Evolutionary conservation across 176 grass and related monocot genomes (phyloP).

Genomic region (Coix lacrymajobi): DNA sequence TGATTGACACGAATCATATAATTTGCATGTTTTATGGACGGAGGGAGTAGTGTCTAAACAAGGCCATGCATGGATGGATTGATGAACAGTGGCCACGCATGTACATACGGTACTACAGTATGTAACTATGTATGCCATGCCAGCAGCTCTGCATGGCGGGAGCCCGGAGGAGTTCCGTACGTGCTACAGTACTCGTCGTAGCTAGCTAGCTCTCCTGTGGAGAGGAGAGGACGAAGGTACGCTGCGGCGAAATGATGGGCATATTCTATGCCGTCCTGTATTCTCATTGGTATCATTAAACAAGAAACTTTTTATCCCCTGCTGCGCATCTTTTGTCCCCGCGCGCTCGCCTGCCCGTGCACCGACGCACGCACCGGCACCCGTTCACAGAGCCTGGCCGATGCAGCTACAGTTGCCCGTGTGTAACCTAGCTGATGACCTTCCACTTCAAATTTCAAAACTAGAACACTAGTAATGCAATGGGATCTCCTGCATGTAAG

Average conservation of each 20-base stretch:
- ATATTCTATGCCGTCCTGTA: slow-evolving; percentile 36
- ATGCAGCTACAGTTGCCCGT: neutral
- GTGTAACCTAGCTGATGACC: neutral
- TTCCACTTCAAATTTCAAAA: slow-evolving; percentile 38
- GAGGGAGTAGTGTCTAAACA: too few species aligned
- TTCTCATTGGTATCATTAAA: slow-evolving; percentile 13
- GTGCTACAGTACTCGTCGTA: neutral
- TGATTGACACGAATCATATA: too few species aligned
- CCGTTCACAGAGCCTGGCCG: neutral
- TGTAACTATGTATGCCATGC: neutral
- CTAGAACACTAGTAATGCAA: neutral
- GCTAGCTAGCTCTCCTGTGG: neutral
- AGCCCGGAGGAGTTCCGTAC: neutral
- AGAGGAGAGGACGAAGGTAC: neutral
- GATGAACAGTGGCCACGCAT: neutral
- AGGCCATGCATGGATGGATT: neutral
- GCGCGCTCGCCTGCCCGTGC: too few species aligned
- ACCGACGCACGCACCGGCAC: too few species aligned
- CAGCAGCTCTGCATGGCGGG: neutral
- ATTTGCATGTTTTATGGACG: too few species aligned
- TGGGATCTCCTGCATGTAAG: neutral
- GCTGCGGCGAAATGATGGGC: neutral
- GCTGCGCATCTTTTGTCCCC: neutral
- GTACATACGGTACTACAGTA: too few species aligned
- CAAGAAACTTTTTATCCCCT: slow-evolving; percentile 4